Evolutionary conservation across 2,329 filamentous ascomycete genomes (phyloP).

Genomic region (Amesomyces nigricolor): DNA sequence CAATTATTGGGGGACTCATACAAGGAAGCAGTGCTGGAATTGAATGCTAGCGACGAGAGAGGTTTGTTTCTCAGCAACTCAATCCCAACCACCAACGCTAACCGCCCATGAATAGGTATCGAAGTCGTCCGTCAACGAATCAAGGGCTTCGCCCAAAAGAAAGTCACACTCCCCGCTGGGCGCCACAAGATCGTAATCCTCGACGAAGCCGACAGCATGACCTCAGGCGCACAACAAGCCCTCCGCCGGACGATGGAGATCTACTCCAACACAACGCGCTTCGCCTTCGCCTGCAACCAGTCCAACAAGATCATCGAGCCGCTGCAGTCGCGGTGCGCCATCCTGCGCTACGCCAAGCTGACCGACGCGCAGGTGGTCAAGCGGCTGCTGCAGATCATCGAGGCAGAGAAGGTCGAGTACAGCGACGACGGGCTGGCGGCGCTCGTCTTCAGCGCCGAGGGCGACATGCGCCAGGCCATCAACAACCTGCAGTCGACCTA

Average conservation of each 20-base stretch:
- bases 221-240: slow-evolving; percentile 90
- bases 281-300: slow-evolving; percentile 97
- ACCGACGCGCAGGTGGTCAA: slow-evolving; percentile 92
- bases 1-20: slow-evolving; percentile 89
- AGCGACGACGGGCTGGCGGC: slow-evolving; percentile 91
- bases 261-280: slow-evolving; percentile 91
- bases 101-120: slow-evolving; percentile 55
- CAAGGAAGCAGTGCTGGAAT: slow-evolving; percentile 93
- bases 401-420: slow-evolving; percentile 84
- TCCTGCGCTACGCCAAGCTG: slow-evolving; percentile 85
- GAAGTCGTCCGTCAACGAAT: slow-evolving; percentile 96
- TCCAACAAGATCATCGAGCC: slow-evolving; percentile 99
- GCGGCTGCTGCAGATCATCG: slow-evolving; percentile 83
- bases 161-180: slow-evolving; percentile 86
- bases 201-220: slow-evolving; percentile 98
- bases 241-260: slow-evolving; percentile 97
- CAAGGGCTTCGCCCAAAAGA: slow-evolving; percentile 98
- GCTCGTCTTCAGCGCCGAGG: slow-evolving; percentile 94
- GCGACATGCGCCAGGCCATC: slow-evolving; percentile 98
- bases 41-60: slow-evolving; percentile 95
- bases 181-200: slow-evolving; percentile 96
- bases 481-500: slow-evolving; percentile 94
- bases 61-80: slow-evolving; percentile 40
- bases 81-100: not conserved
- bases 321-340: slow-evolving; percentile 93